These are phyloP conservation scores for Cytospora schulzeri DNA, from an alignment of 2,329 filamentous ascomycete genomes.

Conservation along the genomic window DNA sequence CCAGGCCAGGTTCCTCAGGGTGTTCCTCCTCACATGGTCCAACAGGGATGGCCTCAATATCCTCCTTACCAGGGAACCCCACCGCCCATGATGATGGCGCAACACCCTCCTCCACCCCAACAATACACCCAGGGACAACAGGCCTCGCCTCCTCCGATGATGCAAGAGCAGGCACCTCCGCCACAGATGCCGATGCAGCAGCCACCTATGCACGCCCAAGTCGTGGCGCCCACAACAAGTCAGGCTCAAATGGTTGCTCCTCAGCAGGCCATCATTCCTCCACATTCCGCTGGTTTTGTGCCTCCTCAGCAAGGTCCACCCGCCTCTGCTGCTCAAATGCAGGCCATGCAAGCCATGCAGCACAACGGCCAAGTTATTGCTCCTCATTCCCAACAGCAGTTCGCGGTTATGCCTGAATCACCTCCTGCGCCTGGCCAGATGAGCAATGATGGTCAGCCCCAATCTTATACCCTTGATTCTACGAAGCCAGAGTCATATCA, in stretches of 20 bases:
- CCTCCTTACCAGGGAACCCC: conserved; percentile 23
- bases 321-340: not conserved
- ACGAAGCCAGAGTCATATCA: conserved; percentile 3
- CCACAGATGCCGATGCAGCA: conserved; percentile 17
- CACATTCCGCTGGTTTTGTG: not conserved
- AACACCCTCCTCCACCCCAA: conserved; percentile 23
- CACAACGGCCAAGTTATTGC: not conserved
- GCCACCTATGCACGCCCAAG: not conserved
- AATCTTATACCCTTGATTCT: conserved; percentile 16
- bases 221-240: not conserved
- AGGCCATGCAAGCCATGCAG: conserved; percentile 1
- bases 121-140: conserved; percentile 23
- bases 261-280: conserved; percentile 14
- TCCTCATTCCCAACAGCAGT: conserved; percentile 11
- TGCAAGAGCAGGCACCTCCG: conserved; percentile 15
- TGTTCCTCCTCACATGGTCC: conserved; percentile 20
- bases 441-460: conserved; percentile 16
- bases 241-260: not conserved
- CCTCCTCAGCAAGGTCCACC: conserved; percentile 14
- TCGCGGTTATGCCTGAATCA: conserved; percentile 9
- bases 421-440: not conserved
- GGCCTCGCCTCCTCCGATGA: conserved; percentile 5
- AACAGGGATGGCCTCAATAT: conserved; percentile 25
- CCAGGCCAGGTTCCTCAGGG: conserved; percentile 18
- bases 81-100: conserved; percentile 20